Evolutionary conservation across 192 early-diverging fungal genomes (phyloP), one percentile per base, ranked within the genome.

Genomic region (Coemansia sp.): DNA sequence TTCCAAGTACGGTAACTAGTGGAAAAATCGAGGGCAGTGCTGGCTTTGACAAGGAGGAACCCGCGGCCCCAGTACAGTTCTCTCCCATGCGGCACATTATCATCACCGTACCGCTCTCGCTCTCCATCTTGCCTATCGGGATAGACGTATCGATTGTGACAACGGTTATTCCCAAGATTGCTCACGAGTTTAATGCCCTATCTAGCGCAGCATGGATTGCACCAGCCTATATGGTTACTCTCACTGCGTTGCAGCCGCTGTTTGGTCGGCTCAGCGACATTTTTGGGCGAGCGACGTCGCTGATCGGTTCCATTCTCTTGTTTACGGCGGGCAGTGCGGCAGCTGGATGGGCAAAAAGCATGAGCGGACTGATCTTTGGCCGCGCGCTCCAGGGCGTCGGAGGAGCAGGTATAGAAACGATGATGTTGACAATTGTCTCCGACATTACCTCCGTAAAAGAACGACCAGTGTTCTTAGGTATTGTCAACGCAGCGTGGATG

Each of bases 91-190:
- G 48, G 28, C 43, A 35, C n/a, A 10, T 69, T 16, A 33, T 69
- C 10, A 47, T 69, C 12, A 63, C 62, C 21, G 13, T 62, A 6
- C 45, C 63, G 6, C 76, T 92, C 33, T 65, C 83, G 9, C 42
- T 89, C 23, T 79, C 81, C 16, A 73, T 90, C 33, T 85, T 95
- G 48, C 83, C 92, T 14, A 84, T 86, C 1, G 79, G 85, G 7
- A 65, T 94, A 18, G 94, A 96, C 73, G 86, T 88, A 60, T 95
- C 92, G 0, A 92, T 98, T 53, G 85, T 98, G 33, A 84, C 90
- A 5, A 93, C 93, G 0, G 85, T 90, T 2, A 82, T 93, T 38
- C 79, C 86, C 13, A 75, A 66, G 0, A 95, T 98, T 61, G 86
- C 87, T 14, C 66, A 77, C 26, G 88, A 94, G 31, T 91, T 96